Conservation (phyloP, 169 alveolate genomes). For the Besnoitia besnoiti region DNA sequence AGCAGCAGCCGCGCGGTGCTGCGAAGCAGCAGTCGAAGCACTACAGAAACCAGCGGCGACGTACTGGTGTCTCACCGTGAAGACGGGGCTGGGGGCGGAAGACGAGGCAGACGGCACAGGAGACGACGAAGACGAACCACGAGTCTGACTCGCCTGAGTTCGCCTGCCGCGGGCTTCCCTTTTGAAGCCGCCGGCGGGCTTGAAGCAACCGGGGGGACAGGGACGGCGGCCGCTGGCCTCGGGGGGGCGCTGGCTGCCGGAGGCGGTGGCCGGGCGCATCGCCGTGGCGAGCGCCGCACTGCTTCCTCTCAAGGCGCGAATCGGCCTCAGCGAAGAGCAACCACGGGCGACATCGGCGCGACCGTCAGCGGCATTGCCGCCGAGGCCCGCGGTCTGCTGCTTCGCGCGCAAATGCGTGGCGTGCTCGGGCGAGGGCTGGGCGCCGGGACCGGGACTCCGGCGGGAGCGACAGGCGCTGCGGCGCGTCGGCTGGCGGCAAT, state of each 20-base stretch:
- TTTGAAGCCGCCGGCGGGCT: background rate
- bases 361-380: background rate
- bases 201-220: background rate
- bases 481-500: constrained; percentile 7
- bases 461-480: constrained; percentile 2
- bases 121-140: background rate
- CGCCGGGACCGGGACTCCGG: background rate
- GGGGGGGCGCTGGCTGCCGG: too few species aligned
- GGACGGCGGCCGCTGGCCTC: too few species aligned
- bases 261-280: background rate
- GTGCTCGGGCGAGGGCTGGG: constrained; percentile 12
- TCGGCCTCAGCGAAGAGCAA: background rate
- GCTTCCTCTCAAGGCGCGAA: background rate
- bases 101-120: background rate
- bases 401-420: background rate
- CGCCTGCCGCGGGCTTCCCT: background rate
- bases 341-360: background rate
- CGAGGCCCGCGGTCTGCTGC: constrained; percentile 9
- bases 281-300: background rate
- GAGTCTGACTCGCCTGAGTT: background rate
- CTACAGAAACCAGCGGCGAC: background rate
- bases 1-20: background rate
- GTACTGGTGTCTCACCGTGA: background rate
- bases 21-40: constrained; percentile 40
- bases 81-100: background rate